Conservation (phyloP, 495 filamentous ascomycete genomes). For the Pseudoneurospora amorphoporcata region DNA sequence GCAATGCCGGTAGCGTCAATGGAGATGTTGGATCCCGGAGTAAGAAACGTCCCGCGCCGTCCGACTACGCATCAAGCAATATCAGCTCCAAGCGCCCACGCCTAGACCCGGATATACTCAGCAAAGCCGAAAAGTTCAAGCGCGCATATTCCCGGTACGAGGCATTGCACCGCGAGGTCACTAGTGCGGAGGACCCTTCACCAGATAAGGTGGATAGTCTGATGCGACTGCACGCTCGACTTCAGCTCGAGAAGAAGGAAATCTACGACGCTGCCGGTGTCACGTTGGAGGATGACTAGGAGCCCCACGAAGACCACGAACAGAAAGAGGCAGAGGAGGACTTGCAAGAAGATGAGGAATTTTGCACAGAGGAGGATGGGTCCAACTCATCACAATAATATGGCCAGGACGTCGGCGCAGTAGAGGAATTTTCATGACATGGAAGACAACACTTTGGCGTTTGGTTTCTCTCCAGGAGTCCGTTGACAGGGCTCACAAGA, state of each 20-base stretch:
- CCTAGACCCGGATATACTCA: conserved; percentile 27
- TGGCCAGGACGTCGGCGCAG: background rate
- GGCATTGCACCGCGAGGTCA: conserved; percentile 48
- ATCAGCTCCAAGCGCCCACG: conserved; percentile 29
- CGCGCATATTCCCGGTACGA: conserved; percentile 53
- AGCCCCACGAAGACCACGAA: background rate
- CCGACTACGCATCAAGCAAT: conserved; percentile 12
- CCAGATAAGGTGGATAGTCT: conserved; percentile 47
- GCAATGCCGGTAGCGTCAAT: conserved; percentile 10
- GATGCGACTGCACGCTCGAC: conserved; percentile 48
- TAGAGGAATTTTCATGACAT: background rate
- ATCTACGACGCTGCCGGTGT: conserved; percentile 41
- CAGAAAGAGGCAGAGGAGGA: background rate
- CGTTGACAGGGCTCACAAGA: background rate
- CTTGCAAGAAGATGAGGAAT: background rate
- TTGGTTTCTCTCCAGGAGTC: background rate
- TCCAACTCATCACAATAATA: background rate
- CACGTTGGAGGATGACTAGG: background rate
- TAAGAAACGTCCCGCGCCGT: conserved; percentile 30
- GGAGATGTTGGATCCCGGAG: conserved; percentile 4
- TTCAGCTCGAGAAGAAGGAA: conserved; percentile 55
- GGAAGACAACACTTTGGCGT: background rate
- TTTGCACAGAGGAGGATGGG: background rate
- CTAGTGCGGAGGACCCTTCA: conserved; percentile 39
- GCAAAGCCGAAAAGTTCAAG: conserved; percentile 53